Base-by-base conservation (phyloP, 148 eudicot genomes). In the Gaultheria prostrata region DNA sequence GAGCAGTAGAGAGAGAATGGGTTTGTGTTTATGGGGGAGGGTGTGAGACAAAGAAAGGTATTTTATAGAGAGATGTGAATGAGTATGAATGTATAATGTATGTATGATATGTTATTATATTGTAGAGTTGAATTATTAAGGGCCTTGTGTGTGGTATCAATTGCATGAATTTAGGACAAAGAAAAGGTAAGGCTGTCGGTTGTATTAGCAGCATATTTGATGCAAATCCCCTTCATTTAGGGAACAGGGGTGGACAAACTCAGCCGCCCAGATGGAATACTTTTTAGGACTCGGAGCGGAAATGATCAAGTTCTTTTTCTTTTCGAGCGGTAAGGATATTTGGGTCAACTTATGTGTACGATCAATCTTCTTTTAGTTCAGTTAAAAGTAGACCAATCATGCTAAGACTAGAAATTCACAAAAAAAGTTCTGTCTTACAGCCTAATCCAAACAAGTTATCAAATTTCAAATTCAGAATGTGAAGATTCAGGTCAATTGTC, bases 201-300 rank as follows among this genome's bases (percentile, higher is more conserved):
- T 53, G 87, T 35, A 84, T 57, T 65, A 82, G 88, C 79, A 78
- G 83, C 92, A 85, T 6, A 69, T 80, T 87, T 84, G 59, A 87
- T 88, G 86, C 85, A 85, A 43, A 80, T 85, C 89, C 33, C 72
- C 82, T 26, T 71, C 78, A 85, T 76, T 79, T 61, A 69, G 92
- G 92, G 89, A 88, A 90, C 92, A 90, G 72, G 83, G 54, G 85
- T 46, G 74, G 92, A 90, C 92, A 90, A 86, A 87, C 89, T 54
- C 89, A 86, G 87, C 92, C 86, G 85, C 87, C 88, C 86, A 87
- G 78, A 87, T 88, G 88, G 92, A 85, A 71, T 30, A 85, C 83
- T 69, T 85, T 79, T 51, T 13, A 50, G 39, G 10, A 79, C 71
- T 54, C 6, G 18, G 54, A 83, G 50, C n/a, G 63, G 53, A 50